Evolutionary conservation across 768 basidiomycete genomes (phyloP).

Genomic region (Rhodosporidiobolus sp.): DNA sequence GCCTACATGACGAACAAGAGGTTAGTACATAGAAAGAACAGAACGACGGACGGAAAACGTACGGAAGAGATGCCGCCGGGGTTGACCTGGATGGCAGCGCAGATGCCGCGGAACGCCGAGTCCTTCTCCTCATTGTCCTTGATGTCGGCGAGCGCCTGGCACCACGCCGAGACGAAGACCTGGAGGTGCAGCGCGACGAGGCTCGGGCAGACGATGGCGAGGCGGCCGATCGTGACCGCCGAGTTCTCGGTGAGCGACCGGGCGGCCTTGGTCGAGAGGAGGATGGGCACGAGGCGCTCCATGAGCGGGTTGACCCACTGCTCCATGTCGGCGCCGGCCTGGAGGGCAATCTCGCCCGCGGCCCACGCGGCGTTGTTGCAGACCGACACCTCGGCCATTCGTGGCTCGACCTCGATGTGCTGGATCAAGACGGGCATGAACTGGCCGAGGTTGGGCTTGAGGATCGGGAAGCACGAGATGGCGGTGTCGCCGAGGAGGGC

Average conservation of each 20-base stretch:
- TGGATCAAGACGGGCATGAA: conserved; percentile 85
- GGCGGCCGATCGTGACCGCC: conserved; percentile 93
- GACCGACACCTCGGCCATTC: conserved; percentile 88
- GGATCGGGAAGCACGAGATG: conserved; percentile 84
- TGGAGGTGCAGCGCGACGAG: conserved; percentile 67
- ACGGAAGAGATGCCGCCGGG: conserved; percentile 61
- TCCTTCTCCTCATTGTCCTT: conserved; percentile 99
- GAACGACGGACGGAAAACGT: not conserved
- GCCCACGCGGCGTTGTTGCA: conserved; percentile 99
- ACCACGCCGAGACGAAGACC: conserved; percentile 75
- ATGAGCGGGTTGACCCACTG: conserved; percentile 88
- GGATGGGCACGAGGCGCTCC: conserved; percentile 82
- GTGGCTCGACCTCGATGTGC: conserved; percentile 89
- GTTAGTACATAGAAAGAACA: not conserved
- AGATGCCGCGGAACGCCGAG: conserved; percentile 95
- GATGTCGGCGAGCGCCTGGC: conserved; percentile 90
- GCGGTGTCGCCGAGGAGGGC: conserved; percentile 98
- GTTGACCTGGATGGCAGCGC: conserved; percentile 90
- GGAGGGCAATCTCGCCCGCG: conserved; percentile 95
- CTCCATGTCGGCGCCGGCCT: conserved; percentile 81
- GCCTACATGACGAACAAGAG: conserved; percentile 56
- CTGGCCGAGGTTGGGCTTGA: conserved; percentile 78
- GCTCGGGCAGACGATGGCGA: conserved; percentile 85
- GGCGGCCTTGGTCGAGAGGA: conserved; percentile 86
- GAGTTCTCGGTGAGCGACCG: conserved; percentile 95